Conservation (phyloP, 371 early-diverging fungal genomes). For the Catenaria anguillulae region DNA sequence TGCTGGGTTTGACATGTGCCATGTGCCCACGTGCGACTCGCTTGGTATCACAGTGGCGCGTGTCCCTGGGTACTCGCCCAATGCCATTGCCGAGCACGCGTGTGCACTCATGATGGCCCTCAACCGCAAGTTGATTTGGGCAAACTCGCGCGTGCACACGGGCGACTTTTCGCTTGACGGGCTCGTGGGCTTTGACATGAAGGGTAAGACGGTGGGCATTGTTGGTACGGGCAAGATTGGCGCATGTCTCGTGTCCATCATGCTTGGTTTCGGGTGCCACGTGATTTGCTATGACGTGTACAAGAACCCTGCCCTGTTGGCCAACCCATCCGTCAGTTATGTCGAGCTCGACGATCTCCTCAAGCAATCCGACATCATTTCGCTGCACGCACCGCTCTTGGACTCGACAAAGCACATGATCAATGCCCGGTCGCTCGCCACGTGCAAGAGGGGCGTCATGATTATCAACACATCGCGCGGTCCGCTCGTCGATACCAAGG, state of each 20-base stretch:
- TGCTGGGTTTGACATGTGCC: constrained; percentile 26
- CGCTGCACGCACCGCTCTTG: constrained; percentile 25
- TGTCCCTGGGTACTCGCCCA: constrained; percentile 26
- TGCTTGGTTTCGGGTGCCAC: constrained; percentile 27
- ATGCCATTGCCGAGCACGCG: constrained; percentile 30
- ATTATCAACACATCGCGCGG: constrained; percentile 30
- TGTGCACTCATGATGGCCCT: constrained; percentile 19
- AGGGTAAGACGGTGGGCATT: constrained; percentile 28
- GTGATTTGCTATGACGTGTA: constrained; percentile 27
- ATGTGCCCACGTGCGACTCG: constrained; percentile 17
- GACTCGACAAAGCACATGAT: constrained; percentile 23
- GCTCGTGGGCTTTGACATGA: constrained; percentile 26
- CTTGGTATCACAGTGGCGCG: constrained; percentile 19
- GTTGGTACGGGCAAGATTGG: constrained; percentile 32
- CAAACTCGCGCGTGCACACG: constrained; percentile 14
- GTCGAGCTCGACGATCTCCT: constrained; percentile 29
- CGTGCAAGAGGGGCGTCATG: constrained; percentile 24
- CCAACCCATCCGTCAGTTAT: constrained; percentile 12
- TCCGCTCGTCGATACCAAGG: constrained; percentile 23
- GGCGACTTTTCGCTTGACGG: constrained; percentile 24
- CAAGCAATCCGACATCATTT: constrained; percentile 18
- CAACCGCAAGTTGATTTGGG: constrained; percentile 22
- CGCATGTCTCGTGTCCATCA: constrained; percentile 22
- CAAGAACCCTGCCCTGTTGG: constrained; percentile 17
- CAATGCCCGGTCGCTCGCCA: constrained; percentile 17